Percentiles rank a stretch among this genome's conserved stretches.
Conservation (phyloP, 1,284 basidiomycete genomes). For the Ustilago tritici region DNA sequence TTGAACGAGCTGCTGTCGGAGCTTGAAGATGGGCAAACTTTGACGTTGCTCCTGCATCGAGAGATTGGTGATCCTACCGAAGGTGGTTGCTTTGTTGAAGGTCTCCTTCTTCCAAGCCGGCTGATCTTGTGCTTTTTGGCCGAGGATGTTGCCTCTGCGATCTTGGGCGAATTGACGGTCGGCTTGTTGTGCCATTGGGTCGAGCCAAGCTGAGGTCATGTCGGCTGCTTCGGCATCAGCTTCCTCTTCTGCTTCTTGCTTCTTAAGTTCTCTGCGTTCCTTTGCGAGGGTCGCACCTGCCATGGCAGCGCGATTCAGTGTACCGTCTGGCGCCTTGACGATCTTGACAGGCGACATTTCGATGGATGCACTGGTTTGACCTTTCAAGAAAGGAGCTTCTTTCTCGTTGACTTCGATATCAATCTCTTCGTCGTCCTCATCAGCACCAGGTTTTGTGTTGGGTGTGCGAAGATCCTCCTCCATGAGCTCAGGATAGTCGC, state of each 20-base stretch:
- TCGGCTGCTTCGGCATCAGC: constrained; percentile 94
- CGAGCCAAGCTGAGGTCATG: constrained; percentile 94
- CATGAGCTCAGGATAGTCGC: constrained; percentile 95
- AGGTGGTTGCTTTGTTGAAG: constrained; percentile 97
- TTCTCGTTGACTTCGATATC: constrained; percentile 98
- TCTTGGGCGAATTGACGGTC: constrained; percentile 95
- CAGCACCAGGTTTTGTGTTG: constrained; percentile 45
- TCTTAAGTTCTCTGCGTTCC: constrained; percentile 90
- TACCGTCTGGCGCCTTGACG: constrained; percentile 77
- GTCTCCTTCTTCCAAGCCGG: constrained; percentile 92
- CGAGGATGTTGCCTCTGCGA: constrained; percentile 82
- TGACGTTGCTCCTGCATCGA: constrained; percentile 94
- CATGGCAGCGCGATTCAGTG: constrained; percentile 90
- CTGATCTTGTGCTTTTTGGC: constrained; percentile 83
- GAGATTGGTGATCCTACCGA: constrained; percentile 88
- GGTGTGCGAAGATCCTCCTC: constrained; percentile 73
- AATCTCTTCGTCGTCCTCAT: constrained; percentile 75
- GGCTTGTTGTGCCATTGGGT: constrained; percentile 91
- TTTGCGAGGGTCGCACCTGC: constrained; percentile 93
- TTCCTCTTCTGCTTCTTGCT: constrained; percentile 92
- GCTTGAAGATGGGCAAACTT: constrained; percentile 93
- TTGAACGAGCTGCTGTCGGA: constrained; percentile 89
- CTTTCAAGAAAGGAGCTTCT: constrained; percentile 94
- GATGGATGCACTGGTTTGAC: constrained; percentile 93
- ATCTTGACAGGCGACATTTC: constrained; percentile 94